Percentiles rank a stretch among this genome's conserved stretches.
These are phyloP conservation scores for Magnolia sinica DNA, from an alignment of 164 flowering plant genomes.

Conservation along the genomic window DNA sequence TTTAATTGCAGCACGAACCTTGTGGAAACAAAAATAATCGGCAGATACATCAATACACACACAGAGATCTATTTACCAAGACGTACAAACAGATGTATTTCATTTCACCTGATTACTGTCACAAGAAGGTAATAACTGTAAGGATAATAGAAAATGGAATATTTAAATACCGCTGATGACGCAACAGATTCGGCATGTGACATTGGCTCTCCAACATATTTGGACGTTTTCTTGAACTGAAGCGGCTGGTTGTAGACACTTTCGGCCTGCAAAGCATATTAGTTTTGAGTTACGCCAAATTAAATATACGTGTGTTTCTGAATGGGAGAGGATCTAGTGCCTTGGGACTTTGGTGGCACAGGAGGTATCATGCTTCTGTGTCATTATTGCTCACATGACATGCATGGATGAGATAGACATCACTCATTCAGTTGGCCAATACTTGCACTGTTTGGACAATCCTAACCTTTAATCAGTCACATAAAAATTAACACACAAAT, in stretches of 20 bases:
- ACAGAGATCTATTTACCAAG: background rate
- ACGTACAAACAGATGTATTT: background rate
- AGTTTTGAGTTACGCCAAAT: background rate
- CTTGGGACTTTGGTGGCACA: too few species aligned
- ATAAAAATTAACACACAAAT: too few species aligned
- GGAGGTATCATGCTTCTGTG: too few species aligned
- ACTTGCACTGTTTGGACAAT: too few species aligned
- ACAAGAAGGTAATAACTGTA: background rate
- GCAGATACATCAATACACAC: background rate
- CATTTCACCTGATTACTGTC: background rate
- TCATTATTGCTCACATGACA: too few species aligned
- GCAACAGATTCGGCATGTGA: conserved; percentile 52
- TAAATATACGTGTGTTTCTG: background rate
- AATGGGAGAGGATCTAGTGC: too few species aligned
- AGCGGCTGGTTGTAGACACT: conserved; percentile 40
- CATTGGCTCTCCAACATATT: conserved; percentile 43
- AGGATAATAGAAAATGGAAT: background rate
- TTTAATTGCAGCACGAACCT: conserved; percentile 47
- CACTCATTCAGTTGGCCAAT: too few species aligned
- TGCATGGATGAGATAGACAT: too few species aligned
- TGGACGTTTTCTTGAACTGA: conserved; percentile 35
- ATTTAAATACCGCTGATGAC: conserved; percentile 48
- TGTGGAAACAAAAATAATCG: background rate
- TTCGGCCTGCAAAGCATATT: conserved; percentile 41
- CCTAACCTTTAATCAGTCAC: too few species aligned